Conservation (phyloP, 495 filamentous ascomycete species). For the Bacidia gigantensis region DNA sequence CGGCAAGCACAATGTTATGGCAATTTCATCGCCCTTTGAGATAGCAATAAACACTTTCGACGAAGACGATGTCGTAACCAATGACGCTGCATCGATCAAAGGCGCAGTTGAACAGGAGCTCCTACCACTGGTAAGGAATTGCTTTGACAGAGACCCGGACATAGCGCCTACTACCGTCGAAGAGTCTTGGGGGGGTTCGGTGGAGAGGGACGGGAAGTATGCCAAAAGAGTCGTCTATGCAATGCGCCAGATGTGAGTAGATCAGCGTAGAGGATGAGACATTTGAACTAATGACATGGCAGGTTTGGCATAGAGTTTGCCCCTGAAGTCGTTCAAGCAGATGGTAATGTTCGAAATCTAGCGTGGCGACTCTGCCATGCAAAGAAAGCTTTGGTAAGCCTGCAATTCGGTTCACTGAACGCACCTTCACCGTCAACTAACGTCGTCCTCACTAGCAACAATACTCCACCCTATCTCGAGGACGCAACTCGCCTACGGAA, state of each 20-base stretch:
- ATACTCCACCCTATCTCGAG: slow-evolving; percentile 2
- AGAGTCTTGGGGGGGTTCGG: slow-evolving; percentile 68
- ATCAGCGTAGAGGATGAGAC: too few species aligned
- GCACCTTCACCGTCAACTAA: not conserved
- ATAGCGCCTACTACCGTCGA: slow-evolving; percentile 71
- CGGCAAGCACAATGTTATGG: slow-evolving; percentile 90
- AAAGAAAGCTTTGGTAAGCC: slow-evolving; percentile 80
- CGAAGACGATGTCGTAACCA: slow-evolving; percentile 40
- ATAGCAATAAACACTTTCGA: slow-evolving; percentile 69
- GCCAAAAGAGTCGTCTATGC: slow-evolving; percentile 84
- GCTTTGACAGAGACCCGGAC: slow-evolving; percentile 82
- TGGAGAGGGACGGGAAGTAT: slow-evolving; percentile 78
- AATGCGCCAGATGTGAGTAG: slow-evolving; percentile 68
- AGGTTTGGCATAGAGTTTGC: slow-evolving; percentile 93
- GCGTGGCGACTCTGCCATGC: slow-evolving; percentile 94
- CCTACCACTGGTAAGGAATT: slow-evolving; percentile 72
- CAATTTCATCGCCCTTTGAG: slow-evolving; percentile 86
- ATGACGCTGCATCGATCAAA: slow-evolving; percentile 36
- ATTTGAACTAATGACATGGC: not conserved
- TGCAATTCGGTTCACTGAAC: not conserved
- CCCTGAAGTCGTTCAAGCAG: slow-evolving; percentile 79
- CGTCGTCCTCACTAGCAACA: not conserved
- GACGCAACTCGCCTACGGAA: slow-evolving; percentile 1
- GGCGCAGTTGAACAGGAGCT: slow-evolving; percentile 59
- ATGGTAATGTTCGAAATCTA: slow-evolving; percentile 81